Percentiles rank a stretch among this genome's conserved stretches.
Conservation (phyloP, 2,329 filamentous ascomycete species). For the Chaetomium strumarium region DNA sequence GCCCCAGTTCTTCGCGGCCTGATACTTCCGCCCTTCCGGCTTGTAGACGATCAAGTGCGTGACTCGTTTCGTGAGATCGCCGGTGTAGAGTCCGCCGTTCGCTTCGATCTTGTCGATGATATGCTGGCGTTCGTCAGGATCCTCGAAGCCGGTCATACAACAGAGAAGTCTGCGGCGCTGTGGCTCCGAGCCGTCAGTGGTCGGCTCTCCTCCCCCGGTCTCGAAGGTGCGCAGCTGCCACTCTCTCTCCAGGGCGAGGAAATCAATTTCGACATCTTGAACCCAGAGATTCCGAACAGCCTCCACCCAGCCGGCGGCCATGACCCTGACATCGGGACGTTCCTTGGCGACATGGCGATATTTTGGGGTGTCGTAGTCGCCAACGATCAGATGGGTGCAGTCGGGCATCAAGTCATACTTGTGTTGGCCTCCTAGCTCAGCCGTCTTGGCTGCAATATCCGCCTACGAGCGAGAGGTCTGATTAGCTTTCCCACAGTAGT, state of each 20-base stretch:
- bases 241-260: slow-evolving; percentile 60
- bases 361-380: slow-evolving; percentile 82
- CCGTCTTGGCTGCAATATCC: slow-evolving; percentile 57
- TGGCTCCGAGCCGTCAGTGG: slow-evolving; percentile 25
- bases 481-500: not conserved
- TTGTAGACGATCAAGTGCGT: slow-evolving; percentile 80
- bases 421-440: slow-evolving; percentile 79
- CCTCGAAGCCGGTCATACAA: slow-evolving; percentile 54
- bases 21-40: slow-evolving; percentile 83
- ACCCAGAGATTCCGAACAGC: slow-evolving; percentile 77
- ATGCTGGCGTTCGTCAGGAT: slow-evolving; percentile 57
- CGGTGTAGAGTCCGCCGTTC: slow-evolving; percentile 79
- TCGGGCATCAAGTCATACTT: slow-evolving; percentile 92
- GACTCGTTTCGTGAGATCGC: slow-evolving; percentile 77
- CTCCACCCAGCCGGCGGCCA: slow-evolving; percentile 79
- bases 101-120: slow-evolving; percentile 62
- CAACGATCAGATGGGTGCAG: slow-evolving; percentile 90
- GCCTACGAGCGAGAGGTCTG: slow-evolving; percentile 31
- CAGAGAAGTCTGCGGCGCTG: slow-evolving; percentile 39
- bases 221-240: slow-evolving; percentile 61
- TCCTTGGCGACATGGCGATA: slow-evolving; percentile 93
- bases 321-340: slow-evolving; percentile 76
- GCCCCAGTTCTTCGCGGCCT: slow-evolving; percentile 76
- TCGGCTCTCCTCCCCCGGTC: slow-evolving; percentile 40
- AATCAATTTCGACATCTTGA: slow-evolving; percentile 67